Percentiles rank a stretch among this genome's conserved stretches.
Evolutionary conservation across 2,329 filamentous ascomycete species (phyloP).

Genomic region (Colletotrichum limetticola): DNA sequence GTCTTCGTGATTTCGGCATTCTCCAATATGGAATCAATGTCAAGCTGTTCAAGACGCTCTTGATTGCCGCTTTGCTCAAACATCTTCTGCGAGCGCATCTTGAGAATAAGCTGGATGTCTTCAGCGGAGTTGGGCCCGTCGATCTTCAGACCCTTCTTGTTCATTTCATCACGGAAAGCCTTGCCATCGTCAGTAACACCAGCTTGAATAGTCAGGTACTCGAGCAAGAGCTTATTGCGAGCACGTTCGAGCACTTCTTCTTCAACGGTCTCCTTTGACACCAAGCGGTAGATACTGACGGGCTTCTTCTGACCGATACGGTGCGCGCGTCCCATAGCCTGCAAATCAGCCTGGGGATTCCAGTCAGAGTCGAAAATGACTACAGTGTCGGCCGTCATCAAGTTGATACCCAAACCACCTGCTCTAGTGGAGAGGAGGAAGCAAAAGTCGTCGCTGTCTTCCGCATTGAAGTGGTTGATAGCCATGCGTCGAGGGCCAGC

Average conservation of each 20-base stretch:
- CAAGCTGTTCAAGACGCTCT: slow-evolving; percentile 93
- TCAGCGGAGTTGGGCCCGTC: slow-evolving; percentile 91
- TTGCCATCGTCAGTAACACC: slow-evolving; percentile 96
- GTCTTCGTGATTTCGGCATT: slow-evolving; percentile 98
- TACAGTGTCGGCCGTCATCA: slow-evolving; percentile 99
- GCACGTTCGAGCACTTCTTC: slow-evolving; percentile 97
- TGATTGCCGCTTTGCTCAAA: slow-evolving; percentile 98
- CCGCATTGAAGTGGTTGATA: slow-evolving; percentile 99
- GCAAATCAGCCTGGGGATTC: slow-evolving; percentile 98
- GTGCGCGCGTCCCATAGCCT: slow-evolving; percentile 98
- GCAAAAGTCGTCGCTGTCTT: slow-evolving; percentile 94
- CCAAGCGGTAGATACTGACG: slow-evolving; percentile 94
- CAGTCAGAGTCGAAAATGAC: slow-evolving; percentile 98
- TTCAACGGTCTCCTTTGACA: slow-evolving; percentile 98
- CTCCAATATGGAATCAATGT: slow-evolving; percentile 96
- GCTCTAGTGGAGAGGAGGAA: slow-evolving; percentile 95
- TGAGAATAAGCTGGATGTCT: slow-evolving; percentile 95
- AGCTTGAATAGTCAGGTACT: slow-evolving; percentile 96
- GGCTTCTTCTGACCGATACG: slow-evolving; percentile 97
- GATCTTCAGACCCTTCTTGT: slow-evolving; percentile 78
- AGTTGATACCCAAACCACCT: slow-evolving; percentile 96
- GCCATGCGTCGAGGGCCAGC: slow-evolving; percentile 89
- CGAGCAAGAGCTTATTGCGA: slow-evolving; percentile 95
- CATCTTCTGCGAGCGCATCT: slow-evolving; percentile 98
- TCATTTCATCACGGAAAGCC: slow-evolving; percentile 78